These are phyloP conservation scores for Penicillium sumatraense DNA, from an alignment of 2,329 filamentous ascomycete genomes.

Conservation along the genomic window DNA sequence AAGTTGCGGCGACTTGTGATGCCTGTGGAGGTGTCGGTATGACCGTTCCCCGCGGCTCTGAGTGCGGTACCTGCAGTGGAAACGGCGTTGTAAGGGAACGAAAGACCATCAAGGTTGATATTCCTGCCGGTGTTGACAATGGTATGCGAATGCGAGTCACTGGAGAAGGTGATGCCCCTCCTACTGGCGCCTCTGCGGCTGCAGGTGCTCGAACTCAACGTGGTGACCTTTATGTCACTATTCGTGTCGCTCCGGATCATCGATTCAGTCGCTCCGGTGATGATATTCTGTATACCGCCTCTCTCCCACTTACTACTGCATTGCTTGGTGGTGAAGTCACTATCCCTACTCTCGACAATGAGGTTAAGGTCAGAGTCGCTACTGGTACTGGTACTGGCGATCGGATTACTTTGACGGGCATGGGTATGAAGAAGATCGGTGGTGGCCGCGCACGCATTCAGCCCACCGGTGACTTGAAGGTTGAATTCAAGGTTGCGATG, in stretches of 20 bases:
- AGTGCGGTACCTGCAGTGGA: constrained; percentile 79
- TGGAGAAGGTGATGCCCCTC: constrained; percentile 84
- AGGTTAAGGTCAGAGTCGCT: constrained; percentile 86
- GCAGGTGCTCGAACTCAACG: constrained; percentile 68
- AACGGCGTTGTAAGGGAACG: constrained; percentile 82
- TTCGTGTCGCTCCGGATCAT: constrained; percentile 84
- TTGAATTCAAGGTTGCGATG: constrained; percentile 95
- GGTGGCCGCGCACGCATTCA: constrained; percentile 59
- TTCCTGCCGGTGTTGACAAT: constrained; percentile 93
- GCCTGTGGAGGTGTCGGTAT: constrained; percentile 79
- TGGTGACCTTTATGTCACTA: constrained; percentile 89
- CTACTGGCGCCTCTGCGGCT: constrained; percentile 71
- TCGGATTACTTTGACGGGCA: constrained; percentile 82
- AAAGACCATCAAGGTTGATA: constrained; percentile 85
- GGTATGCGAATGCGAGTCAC: constrained; percentile 88
- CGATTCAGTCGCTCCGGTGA: constrained; percentile 87
- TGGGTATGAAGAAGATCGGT: constrained; percentile 87
- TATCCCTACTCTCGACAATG: constrained; percentile 86
- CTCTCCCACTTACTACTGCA: constrained; percentile 89
- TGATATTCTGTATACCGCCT: constrained; percentile 90
- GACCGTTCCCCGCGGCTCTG: constrained; percentile 75
- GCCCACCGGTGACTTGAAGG: constrained; percentile 78
- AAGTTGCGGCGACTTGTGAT: constrained; percentile 89
- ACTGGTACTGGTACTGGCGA: constrained; percentile 94
- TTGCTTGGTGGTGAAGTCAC: constrained; percentile 87